Base-by-base conservation (phyloP, 2,329 filamentous ascomycete genomes). In the Diplodia corticola region DNA sequence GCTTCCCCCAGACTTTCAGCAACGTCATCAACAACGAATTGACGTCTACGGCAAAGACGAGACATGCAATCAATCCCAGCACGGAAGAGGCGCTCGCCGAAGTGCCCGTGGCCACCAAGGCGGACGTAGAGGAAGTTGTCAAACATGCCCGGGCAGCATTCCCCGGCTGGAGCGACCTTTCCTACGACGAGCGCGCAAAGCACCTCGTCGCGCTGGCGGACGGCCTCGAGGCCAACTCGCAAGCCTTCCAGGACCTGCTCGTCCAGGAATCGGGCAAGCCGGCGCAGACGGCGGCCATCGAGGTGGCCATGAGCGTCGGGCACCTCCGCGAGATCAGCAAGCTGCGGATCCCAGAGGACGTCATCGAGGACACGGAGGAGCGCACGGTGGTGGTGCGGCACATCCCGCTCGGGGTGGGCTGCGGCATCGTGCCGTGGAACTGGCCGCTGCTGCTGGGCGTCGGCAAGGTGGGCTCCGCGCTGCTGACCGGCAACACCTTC, bases 401-500 rank as follows among this genome's bases (percentile, higher is more conserved):
- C 73, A 78, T 76, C 17, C 80, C 81, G 26, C 75, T 83, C 24
- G 81, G 82, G 69, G 81, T 84, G 26, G 80, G 81, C 54, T 75
- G 70, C 9, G 74, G 71, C 33, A 77, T 77, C 30, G 71, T 75
- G 24, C 74, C 74, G 1, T 84, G 80, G 77, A 84, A 83, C 74
- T 82, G 83, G 67, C 84, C 85, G 4, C 73, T 87, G 15, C 71
- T 80, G 20, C 76, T 86, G 12, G 80, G 79, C 2, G 65, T 76
- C 5, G 79, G 80, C 51, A 89, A 89, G 73, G 77, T 89, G n/a
- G 82, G 80, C 1, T 83, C 85, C 0, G 84, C 85, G 1, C 70
- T 89, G 0, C 70, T 88, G 17, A 85, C 86, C 0, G 85, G 85
- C 7, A 86, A 86, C 64, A 76, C 79, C 0, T 74, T 87, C 55